These are phyloP conservation scores for Spirogloea muscicola DNA, from an alignment of 139 green algal genomes.

Conservation along the genomic window DNA sequence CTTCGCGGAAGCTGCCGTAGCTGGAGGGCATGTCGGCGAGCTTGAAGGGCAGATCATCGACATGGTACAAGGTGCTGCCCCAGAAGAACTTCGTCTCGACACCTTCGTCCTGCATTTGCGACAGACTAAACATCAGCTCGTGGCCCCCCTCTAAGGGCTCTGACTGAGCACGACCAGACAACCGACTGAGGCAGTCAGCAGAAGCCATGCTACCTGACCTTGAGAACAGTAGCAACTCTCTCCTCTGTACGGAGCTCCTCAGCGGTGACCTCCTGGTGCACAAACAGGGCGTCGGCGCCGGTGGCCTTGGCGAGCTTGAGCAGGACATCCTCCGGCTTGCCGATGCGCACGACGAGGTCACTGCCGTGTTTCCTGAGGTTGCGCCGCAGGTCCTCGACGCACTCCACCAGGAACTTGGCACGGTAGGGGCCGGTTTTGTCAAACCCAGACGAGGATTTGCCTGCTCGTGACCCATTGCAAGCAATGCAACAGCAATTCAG, in stretches of 20 bases:
- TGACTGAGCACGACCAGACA: no score
- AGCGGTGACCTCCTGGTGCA: slow-evolving; percentile 66
- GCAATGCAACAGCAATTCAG: no score
- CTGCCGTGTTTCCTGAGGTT: slow-evolving; percentile 49
- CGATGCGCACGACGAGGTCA: slow-evolving; percentile 61
- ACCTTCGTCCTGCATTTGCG: slow-evolving; percentile 49
- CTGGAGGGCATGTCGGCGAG: slow-evolving; percentile 55
- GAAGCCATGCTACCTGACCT: no score
- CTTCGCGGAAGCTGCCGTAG: slow-evolving; percentile 49
- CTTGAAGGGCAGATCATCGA: slow-evolving; percentile 69
- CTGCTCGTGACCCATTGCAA: no score
- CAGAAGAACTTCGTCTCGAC: slow-evolving; percentile 54
- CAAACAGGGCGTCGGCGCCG: slow-evolving; percentile 61
- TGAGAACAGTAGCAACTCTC: slow-evolving; percentile 52
- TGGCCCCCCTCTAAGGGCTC: no score
- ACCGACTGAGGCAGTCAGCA: no score
- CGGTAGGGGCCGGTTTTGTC: slow-evolving; percentile 58
- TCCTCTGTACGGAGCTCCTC: slow-evolving; percentile 64
- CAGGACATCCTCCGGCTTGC: slow-evolving; percentile 58
- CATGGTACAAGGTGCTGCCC: slow-evolving; percentile 65
- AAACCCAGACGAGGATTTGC: slow-evolving; percentile 56
- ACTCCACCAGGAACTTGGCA: slow-evolving; percentile 57
- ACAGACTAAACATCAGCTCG: no score
- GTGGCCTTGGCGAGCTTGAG: slow-evolving; percentile 13
- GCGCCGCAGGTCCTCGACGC: slow-evolving; percentile 56